Percentiles rank a stretch among this genome's conserved stretches.
These are phyloP conservation scores for Lachancea meyersii DNA, from an alignment of 805 yeast genomes.

Conservation along the genomic window DNA sequence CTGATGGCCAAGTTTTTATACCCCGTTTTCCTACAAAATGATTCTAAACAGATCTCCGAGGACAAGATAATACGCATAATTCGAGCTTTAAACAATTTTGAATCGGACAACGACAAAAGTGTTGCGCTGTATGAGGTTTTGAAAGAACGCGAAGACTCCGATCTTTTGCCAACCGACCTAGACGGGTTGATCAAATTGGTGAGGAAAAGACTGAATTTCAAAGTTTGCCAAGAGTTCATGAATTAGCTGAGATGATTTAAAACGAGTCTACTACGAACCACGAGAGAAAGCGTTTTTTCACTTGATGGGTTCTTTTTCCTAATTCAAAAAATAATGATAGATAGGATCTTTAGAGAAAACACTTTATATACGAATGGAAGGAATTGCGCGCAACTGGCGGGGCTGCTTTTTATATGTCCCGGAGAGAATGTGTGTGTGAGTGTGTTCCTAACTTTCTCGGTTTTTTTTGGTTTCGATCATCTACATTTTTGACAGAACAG, in stretches of 20 bases:
- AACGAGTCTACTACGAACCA: too few species aligned
- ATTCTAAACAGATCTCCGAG: conserved; percentile 20
- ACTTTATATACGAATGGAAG: neutral
- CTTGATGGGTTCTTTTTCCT: too few species aligned
- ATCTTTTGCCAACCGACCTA: conserved; percentile 16
- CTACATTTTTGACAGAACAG: neutral
- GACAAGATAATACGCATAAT: conserved; percentile 19
- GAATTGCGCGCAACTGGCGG: too few species aligned
- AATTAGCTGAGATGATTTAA: conserved; percentile 4
- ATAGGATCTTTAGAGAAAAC: neutral
- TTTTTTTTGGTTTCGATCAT: too few species aligned
- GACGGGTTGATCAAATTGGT: conserved; percentile 15
- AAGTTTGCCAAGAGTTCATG: conserved; percentile 30
- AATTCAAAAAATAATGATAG: conserved; percentile 2
- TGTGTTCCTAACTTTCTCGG: too few species aligned
- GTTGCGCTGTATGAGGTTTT: conserved; percentile 8
- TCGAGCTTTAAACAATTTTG: conserved; percentile 17
- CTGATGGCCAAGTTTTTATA: conserved; percentile 25
- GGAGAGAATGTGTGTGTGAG: too few species aligned
- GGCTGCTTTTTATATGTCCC: too few species aligned
- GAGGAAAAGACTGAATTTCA: conserved; percentile 22
- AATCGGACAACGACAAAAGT: conserved; percentile 7
- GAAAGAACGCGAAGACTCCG: conserved; percentile 2
- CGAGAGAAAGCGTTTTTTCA: too few species aligned
- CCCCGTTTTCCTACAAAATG: conserved; percentile 21